phyloP scores from a whole-genome alignment of 1,284 basidiomycete genomes.

The Boletellus deceptivus region DNA sequence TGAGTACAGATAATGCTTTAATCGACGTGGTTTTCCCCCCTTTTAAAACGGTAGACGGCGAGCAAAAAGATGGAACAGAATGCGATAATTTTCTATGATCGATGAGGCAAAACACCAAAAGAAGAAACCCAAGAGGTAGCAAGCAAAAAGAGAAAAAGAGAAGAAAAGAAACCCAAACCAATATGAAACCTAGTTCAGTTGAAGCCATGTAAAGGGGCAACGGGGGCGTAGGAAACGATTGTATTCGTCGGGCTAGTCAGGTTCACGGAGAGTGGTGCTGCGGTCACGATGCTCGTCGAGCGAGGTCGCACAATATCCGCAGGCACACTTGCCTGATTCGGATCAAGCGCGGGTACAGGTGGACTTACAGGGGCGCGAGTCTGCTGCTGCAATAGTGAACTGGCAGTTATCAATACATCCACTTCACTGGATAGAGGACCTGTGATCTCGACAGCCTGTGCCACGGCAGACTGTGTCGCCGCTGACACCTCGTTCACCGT shows the following conservation, averaged over 20 bases:
- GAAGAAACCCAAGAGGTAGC: conserved; percentile 23
- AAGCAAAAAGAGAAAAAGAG: conserved; percentile 6
- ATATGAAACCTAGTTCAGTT: conserved; percentile 14
- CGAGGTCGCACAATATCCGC: conserved; percentile 29
- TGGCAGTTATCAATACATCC: conserved; percentile 35
- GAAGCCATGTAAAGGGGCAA: conserved; percentile 29
- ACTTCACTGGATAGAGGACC: conserved; percentile 38
- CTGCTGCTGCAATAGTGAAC: conserved; percentile 36
- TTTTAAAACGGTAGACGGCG: conserved; percentile 21
- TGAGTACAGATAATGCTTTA: conserved; percentile 37
- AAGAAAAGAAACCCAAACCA: conserved; percentile 14
- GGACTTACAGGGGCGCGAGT: conserved; percentile 31
- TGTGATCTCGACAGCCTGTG: conserved; percentile 41
- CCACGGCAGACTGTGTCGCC: conserved; percentile 59
- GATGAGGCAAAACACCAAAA: conserved; percentile 28
- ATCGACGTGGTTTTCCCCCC: conserved; percentile 14
- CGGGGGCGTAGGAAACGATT: conserved; percentile 16
- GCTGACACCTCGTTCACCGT: conserved; percentile 75
- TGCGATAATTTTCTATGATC: conserved; percentile 30
- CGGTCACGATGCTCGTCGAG: conserved; percentile 25
- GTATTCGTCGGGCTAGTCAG: conserved; percentile 15
- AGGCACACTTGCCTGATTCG: conserved; percentile 27
- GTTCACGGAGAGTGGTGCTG: conserved; percentile 22
- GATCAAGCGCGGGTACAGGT: conserved; percentile 25
- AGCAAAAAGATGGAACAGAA: conserved; percentile 11